These are phyloP conservation scores for Excoecaria agallocha DNA, from an alignment of 345 rosid genomes.

Conservation along the genomic window DNA sequence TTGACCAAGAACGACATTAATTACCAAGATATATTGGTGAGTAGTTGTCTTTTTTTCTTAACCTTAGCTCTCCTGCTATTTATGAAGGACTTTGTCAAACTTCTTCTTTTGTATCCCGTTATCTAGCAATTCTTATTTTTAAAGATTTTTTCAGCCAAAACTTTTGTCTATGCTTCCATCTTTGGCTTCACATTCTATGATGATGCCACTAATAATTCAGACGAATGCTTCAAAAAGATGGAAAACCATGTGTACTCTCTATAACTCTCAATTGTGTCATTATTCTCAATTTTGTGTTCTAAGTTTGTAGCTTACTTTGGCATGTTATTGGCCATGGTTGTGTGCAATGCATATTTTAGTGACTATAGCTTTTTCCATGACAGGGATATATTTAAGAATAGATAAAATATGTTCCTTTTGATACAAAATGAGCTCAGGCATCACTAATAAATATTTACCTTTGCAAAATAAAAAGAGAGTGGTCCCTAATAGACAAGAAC, in stretches of 20 bases:
- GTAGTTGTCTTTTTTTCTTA: conserved; percentile 24
- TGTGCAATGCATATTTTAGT: conserved; percentile 5
- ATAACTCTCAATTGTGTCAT: conserved; percentile 14
- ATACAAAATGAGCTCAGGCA: not conserved
- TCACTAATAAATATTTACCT: not conserved
- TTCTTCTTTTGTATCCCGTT: conserved; percentile 18
- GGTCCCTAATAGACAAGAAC: not conserved
- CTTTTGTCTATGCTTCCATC: conserved; percentile 80
- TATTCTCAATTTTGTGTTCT: conserved; percentile 1
- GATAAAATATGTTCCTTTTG: not conserved
- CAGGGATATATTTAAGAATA: not conserved
- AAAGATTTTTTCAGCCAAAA: conserved; percentile 49
- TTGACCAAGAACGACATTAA: conserved; percentile 49
- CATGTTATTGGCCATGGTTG: conserved; percentile 2
- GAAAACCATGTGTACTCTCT: conserved; percentile 55
- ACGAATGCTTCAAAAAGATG: conserved; percentile 76
- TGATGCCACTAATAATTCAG: conserved; percentile 85
- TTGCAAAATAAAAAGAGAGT: not conserved
- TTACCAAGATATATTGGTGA: conserved; percentile 56
- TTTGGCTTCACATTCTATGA: conserved; percentile 73
- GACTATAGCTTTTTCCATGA: not conserved
- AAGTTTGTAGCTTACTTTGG: not conserved
- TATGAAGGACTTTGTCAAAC: conserved; percentile 9
- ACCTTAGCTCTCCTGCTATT: conserved; percentile 14
- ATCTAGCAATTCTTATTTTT: conserved; percentile 3